phyloP scores from a whole-genome alignment of 768 basidiomycete genomes.

The Basidioascus undulatus region DNA sequence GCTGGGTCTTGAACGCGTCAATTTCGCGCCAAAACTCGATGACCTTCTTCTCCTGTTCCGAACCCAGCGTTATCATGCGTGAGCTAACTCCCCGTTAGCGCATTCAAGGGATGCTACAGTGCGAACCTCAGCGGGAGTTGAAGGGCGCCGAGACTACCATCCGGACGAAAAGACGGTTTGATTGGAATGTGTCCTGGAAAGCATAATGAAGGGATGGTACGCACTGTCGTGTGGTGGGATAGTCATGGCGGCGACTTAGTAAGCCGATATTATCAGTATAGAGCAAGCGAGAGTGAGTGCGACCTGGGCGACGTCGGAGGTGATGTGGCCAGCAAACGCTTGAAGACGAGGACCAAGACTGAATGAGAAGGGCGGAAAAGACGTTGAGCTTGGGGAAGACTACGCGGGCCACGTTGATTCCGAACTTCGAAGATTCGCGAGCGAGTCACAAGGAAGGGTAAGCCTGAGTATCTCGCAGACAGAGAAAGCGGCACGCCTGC shows the following conservation, averaged over 20 bases:
- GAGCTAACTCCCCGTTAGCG: not conserved
- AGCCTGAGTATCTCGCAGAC: no score
- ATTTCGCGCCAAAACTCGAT: constrained; percentile 82
- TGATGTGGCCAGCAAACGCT: no score
- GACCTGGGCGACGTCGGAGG: no score
- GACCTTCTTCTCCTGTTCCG: constrained; percentile 31
- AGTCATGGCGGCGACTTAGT: constrained; percentile 31
- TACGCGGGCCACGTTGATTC: no score
- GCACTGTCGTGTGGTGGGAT: constrained; percentile 48
- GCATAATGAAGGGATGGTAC: constrained; percentile 13
- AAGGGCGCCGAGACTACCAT: constrained; percentile 43
- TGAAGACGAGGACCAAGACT: no score
- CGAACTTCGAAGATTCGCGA: no score
- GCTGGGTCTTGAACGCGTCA: constrained; percentile 83
- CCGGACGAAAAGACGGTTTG: constrained; percentile 1
- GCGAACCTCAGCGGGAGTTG: constrained; percentile 31
- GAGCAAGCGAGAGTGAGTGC: no score
- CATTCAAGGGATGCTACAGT: not conserved
- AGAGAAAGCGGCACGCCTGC: no score
- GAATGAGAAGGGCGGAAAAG: no score
- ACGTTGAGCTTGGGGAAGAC: no score
- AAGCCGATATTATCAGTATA: no score
- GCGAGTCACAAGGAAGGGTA: no score
- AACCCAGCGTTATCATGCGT: not conserved
- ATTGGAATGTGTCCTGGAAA: not conserved